A percentile compares a stretch with the other conserved stretches of the same genome.
Conservation (phyloP, 257 asterid genomes). For the Mitragyna speciosa region DNA sequence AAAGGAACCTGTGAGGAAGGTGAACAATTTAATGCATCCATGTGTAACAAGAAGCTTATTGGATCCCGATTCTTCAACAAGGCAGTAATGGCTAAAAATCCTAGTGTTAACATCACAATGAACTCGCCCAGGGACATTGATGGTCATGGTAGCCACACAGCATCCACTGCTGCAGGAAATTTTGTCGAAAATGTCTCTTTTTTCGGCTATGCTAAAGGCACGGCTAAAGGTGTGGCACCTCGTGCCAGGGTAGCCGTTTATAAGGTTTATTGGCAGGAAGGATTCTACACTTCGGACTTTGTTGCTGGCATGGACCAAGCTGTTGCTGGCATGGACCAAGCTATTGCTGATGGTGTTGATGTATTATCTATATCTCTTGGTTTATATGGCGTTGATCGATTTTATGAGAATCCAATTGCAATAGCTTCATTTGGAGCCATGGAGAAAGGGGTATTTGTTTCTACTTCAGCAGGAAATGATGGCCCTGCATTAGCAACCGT, state of each 20-base stretch:
- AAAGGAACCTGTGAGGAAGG: constrained; percentile 30
- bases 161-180: constrained; percentile 13
- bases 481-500: neutral
- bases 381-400: neutral
- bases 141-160: constrained; percentile 26
- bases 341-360: constrained; percentile 3
- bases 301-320: constrained; percentile 28
- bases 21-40: constrained; percentile 23
- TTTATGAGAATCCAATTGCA: neutral
- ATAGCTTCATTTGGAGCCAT: neutral
- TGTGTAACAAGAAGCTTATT: constrained; percentile 32
- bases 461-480: neutral
- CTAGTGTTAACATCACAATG: constrained; percentile 13
- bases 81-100: constrained; percentile 23
- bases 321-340: constrained; percentile 21
- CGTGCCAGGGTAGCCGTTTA: constrained; percentile 25
- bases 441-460: neutral
- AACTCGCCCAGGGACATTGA: constrained; percentile 20
- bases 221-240: constrained; percentile 23
- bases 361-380: neutral
- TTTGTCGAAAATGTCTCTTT: constrained; percentile 16
- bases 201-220: constrained; percentile 28
- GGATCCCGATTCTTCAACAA: constrained; percentile 30
- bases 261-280: neutral
- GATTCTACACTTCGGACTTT: constrained; percentile 18